A percentile compares a stretch with the other conserved stretches of the same genome.
Evolutionary conservation across 306 rosid genomes (phyloP).

Genomic region (Malus asiatica): DNA sequence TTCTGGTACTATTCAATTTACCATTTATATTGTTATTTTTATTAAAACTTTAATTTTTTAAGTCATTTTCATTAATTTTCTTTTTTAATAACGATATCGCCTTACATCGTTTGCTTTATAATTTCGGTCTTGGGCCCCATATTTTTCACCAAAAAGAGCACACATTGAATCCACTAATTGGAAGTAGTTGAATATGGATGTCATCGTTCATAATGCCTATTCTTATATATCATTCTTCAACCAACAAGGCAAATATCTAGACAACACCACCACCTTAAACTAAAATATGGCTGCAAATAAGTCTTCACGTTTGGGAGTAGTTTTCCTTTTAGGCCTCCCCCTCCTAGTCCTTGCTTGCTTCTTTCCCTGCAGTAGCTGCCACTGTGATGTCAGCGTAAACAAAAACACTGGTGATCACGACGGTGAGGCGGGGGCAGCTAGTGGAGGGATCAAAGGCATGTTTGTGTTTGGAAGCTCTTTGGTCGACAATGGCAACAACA

Average conservation of each 20-base stretch:
- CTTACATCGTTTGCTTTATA: too few species aligned
- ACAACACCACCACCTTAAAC: background rate
- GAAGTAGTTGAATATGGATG: too few species aligned
- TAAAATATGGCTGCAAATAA: background rate
- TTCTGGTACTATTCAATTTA: too few species aligned
- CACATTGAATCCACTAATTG: too few species aligned
- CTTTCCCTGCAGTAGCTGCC: background rate
- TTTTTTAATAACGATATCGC: too few species aligned
- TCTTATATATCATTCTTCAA: background rate
- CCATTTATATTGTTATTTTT: too few species aligned
- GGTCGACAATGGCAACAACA: constrained; percentile 52
- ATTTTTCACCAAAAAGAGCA: too few species aligned
- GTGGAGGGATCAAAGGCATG: constrained; percentile 28
- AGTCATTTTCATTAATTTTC: too few species aligned
- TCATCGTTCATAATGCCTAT: too few species aligned
- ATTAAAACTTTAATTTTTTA: too few species aligned
- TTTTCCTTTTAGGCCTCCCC: background rate
- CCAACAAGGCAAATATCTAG: background rate
- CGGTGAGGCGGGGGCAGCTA: background rate
- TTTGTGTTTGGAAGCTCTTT: constrained; percentile 50
- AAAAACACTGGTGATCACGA: background rate
- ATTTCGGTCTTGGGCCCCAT: too few species aligned
- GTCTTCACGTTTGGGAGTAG: background rate
- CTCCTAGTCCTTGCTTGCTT: background rate
- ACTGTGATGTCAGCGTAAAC: background rate